Conservation (phyloP, 2,329 filamentous ascomycete genomes). For the Mariannaea elegans region DNA sequence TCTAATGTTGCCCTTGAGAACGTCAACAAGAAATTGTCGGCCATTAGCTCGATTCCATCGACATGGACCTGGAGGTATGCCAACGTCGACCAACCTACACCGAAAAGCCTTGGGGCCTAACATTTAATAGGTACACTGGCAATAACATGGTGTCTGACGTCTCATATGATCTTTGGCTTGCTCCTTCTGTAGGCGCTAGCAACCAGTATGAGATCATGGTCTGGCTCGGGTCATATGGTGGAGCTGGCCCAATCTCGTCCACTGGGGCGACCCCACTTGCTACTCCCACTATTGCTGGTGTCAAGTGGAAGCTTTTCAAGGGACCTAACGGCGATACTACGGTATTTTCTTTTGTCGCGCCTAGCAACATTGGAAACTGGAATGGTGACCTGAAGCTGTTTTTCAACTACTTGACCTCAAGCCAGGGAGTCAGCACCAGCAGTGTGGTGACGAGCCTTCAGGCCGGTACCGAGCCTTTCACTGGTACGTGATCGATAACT, state of each 20-base stretch:
- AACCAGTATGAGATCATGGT: constrained; percentile 70
- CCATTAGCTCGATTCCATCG: constrained; percentile 46
- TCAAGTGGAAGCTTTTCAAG: constrained; percentile 64
- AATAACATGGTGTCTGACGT: constrained; percentile 59
- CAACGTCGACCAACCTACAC: not conserved
- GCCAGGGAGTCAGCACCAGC: constrained; percentile 47
- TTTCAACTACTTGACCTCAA: constrained; percentile 61
- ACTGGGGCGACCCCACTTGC: constrained; percentile 17
- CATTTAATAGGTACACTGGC: constrained; percentile 42
- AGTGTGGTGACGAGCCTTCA: constrained; percentile 26
- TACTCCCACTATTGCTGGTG: constrained; percentile 61
- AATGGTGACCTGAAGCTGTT: constrained; percentile 65
- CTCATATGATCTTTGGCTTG: constrained; percentile 68
- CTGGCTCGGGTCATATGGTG: constrained; percentile 66
- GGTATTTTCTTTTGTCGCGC: constrained; percentile 63
- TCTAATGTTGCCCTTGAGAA: constrained; percentile 53
- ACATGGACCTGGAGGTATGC: constrained; percentile 43
- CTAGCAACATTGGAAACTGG: constrained; percentile 57
- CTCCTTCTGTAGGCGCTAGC: constrained; percentile 50
- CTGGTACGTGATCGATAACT: constrained; percentile 42
- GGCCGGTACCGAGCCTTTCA: constrained; percentile 63
- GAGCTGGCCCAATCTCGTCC: constrained; percentile 61
- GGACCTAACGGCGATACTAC: constrained; percentile 65
- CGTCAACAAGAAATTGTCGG: constrained; percentile 46
- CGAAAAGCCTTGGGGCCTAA: not conserved